Percentiles rank a stretch among this genome's conserved stretches.
Conservation (phyloP, 768 basidiomycete genomes). For the Termitomyces sp. region DNA sequence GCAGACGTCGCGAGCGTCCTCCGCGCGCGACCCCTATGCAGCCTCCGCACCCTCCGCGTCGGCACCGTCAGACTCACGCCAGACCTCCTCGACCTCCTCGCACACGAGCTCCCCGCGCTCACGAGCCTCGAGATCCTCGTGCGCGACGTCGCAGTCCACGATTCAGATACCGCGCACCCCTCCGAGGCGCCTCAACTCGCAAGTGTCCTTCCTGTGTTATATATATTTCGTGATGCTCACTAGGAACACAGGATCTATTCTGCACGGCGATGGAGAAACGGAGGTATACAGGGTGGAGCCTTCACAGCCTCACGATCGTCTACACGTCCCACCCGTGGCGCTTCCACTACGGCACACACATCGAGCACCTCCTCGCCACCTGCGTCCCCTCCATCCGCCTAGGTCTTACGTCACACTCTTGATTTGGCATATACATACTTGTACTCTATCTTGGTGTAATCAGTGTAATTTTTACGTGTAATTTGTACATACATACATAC, state of each 20-base stretch:
- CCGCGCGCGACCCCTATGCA: too few relatives aligned
- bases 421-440: too few relatives aligned
- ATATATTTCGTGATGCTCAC: background rate
- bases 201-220: slow-evolving; percentile 2
- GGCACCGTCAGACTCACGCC: slow-evolving; percentile 37
- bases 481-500: too few relatives aligned
- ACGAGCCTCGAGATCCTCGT: slow-evolving; percentile 32
- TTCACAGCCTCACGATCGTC: slow-evolving; percentile 27
- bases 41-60: slow-evolving; percentile 33
- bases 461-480: too few relatives aligned
- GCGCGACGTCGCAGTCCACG: slow-evolving; percentile 25
- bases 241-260: slow-evolving; percentile 24
- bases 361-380: slow-evolving; percentile 26
- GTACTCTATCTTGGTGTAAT: too few relatives aligned
- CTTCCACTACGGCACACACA: slow-evolving; percentile 22
- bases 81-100: slow-evolving; percentile 35
- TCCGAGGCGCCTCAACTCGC: slow-evolving; percentile 20
- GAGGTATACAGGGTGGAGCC: slow-evolving; percentile 24
- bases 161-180: background rate
- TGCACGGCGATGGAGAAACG: slow-evolving; percentile 28
- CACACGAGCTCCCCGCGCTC: slow-evolving; percentile 28
- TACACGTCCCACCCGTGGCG: slow-evolving; percentile 26
- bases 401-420: too few relatives aligned
- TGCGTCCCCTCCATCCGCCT: slow-evolving; percentile 25
- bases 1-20: slow-evolving; percentile 29